Evolutionary conservation across 257 asterid species (phyloP).

Genomic region (Solanum sejunctum): DNA sequence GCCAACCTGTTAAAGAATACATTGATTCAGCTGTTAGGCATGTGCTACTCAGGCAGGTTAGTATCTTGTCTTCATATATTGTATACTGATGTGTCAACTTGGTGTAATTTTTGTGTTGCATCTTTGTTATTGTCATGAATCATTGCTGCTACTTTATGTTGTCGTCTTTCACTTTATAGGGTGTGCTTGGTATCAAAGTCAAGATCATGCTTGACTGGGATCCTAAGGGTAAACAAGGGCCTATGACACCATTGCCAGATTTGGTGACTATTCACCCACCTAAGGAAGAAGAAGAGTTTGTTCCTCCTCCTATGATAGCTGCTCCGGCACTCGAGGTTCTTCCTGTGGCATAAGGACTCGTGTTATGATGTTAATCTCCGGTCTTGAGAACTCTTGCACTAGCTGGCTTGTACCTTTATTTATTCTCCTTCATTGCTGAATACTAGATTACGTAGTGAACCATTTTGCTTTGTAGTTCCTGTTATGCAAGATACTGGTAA

Average conservation of each 20-base stretch:
- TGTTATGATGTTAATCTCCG: background rate
- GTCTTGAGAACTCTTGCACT: background rate
- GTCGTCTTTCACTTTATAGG: background rate
- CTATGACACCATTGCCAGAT: background rate
- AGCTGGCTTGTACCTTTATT: background rate
- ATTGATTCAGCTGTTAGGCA: conserved; percentile 61
- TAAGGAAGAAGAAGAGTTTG: conserved; percentile 35
- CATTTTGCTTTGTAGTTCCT: background rate
- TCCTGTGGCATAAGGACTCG: background rate
- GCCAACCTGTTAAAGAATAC: conserved; percentile 57
- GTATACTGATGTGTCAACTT: background rate
- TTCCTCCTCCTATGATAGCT: conserved; percentile 1
- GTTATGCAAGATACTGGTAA: background rate
- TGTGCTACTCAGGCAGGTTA: conserved; percentile 40
- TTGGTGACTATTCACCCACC: conserved; percentile 35
- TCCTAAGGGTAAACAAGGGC: conserved; percentile 2
- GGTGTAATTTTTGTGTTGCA: background rate
- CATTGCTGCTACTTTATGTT: background rate
- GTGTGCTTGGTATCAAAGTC: conserved; percentile 1
- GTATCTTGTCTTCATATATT: background rate
- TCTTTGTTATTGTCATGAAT: background rate
- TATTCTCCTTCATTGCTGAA: background rate
- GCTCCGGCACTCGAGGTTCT: conserved; percentile 8
- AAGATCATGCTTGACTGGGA: conserved; percentile 4
- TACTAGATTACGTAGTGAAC: background rate